Conservation (phyloP, 805 yeast species). For the Metschnikowia noctiluminum region DNA sequence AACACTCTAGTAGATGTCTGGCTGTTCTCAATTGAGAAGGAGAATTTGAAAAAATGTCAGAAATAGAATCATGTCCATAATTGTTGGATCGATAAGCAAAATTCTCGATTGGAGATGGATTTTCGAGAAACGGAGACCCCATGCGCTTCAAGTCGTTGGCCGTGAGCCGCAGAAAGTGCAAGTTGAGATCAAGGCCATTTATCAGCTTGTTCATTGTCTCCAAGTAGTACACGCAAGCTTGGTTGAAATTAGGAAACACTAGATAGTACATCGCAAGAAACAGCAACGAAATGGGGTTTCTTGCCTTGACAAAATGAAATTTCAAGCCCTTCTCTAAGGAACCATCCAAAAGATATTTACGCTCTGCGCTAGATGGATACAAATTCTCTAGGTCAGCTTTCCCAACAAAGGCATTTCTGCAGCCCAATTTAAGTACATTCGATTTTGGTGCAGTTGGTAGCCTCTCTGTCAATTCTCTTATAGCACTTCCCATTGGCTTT, state of each 20-base stretch:
- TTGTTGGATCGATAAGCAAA: slow-evolving; percentile 4
- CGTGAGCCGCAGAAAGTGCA: slow-evolving; percentile 41
- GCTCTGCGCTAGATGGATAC: slow-evolving; percentile 33
- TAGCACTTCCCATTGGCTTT: slow-evolving; percentile 25
- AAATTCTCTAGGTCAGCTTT: slow-evolving; percentile 39
- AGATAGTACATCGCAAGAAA: slow-evolving; percentile 52
- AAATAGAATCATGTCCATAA: slow-evolving; percentile 2
- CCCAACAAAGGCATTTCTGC: slow-evolving; percentile 36
- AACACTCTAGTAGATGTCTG: not conserved
- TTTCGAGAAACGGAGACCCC: slow-evolving; percentile 28
- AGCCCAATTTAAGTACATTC: slow-evolving; percentile 36
- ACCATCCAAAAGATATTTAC: slow-evolving; percentile 25
- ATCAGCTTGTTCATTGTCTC: slow-evolving; percentile 49
- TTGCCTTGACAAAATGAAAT: slow-evolving; percentile 45
- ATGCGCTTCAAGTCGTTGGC: slow-evolving; percentile 24
- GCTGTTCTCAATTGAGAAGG: slow-evolving; percentile 5
- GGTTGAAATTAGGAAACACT: slow-evolving; percentile 43
- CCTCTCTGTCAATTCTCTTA: slow-evolving; percentile 20
- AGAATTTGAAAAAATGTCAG: slow-evolving; percentile 8
- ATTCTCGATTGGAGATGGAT: slow-evolving; percentile 6
- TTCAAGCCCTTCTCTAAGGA: slow-evolving; percentile 22
- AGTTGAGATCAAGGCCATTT: slow-evolving; percentile 47
- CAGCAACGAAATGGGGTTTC: slow-evolving; percentile 44
- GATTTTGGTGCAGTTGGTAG: slow-evolving; percentile 10
- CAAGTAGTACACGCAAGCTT: slow-evolving; percentile 50